Evolutionary conservation across 768 basidiomycete species (phyloP), one percentile per base, ranked within the genome.

Genomic region (Piloderma croceum): DNA sequence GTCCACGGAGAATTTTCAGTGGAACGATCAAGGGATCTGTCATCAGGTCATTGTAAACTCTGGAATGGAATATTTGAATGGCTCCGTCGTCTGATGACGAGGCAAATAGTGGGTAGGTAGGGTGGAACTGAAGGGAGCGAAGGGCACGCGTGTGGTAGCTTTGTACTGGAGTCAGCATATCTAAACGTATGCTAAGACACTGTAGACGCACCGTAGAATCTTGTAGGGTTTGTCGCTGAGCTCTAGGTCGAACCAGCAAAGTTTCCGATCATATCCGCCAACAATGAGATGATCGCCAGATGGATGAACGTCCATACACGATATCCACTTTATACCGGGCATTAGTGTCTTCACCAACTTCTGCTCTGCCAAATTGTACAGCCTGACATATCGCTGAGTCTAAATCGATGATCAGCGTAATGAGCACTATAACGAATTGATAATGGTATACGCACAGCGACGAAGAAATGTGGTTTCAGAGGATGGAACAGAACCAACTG

Each of bases 191-290:
- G n/a, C 23, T 19, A 41, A 34, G 32, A 25, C 42, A 43, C 38
- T 43, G 29, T 29, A 33, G 27, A 62, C 73, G 50, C 61, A 90
- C 91, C 90, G 79, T 52, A 99, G 68, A 40, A 96, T 80, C 67
- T 96, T 97, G 75, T 94, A 99, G 1, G 96, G 96, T 61, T 94
- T 96, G 47, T 89, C 85, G 51, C 85, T 90, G 41, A 99, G 79
- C 56, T 98, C 96, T 49, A 99, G 70, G 68, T 99, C 96, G 62
- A 98, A 98, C 96, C 96, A 99, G 61, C 91, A 93, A 12, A 99
- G 68, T 61, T 97, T 96, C 51, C 88, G 83, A 67, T 99, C 96
- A 62, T 98, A 98, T 34, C 90, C 90, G 44, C 96, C 96, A 36
- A 99, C 89, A 46, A 99, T 90, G 45, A 99, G 70, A 69, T 99